phyloP scores from a whole-genome alignment of 2,329 filamentous ascomycete genomes.

The Clathrospora elynae region DNA sequence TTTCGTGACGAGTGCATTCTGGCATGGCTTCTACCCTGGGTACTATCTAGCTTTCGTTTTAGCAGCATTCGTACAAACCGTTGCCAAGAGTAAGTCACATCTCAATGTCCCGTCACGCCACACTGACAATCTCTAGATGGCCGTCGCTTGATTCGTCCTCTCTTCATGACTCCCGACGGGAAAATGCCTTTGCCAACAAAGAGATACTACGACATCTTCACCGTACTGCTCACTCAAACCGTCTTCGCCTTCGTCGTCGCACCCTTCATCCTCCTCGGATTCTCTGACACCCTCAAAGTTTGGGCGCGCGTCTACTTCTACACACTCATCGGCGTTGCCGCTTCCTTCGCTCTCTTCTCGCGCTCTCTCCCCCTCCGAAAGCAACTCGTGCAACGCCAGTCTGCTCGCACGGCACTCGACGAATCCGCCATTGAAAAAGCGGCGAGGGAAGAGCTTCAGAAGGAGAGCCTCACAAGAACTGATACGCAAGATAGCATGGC shows the following conservation, averaged over 20 bases:
- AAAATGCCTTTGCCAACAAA: constrained; percentile 64
- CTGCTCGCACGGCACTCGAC: constrained; percentile 29
- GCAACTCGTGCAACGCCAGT: constrained; percentile 47
- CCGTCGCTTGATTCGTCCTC: constrained; percentile 85
- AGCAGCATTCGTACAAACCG: constrained; percentile 88
- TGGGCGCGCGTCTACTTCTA: constrained; percentile 94
- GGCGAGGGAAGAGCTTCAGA: constrained; percentile 43
- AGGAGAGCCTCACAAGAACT: constrained; percentile 53
- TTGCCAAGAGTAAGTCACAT: constrained; percentile 79
- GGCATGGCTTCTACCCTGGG: constrained; percentile 97
- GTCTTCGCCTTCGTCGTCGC: constrained; percentile 80
- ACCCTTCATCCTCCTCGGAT: constrained; percentile 82
- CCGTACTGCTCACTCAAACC: constrained; percentile 77
- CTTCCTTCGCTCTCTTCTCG: constrained; percentile 75
- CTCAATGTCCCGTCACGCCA: background rate
- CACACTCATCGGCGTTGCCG: constrained; percentile 68
- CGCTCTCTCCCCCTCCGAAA: constrained; percentile 70
- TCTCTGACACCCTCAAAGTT: constrained; percentile 71
- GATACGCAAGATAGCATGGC: constrained; percentile 60
- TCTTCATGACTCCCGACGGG: constrained; percentile 83
- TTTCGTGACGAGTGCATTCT: constrained; percentile 91
- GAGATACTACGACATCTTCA: constrained; percentile 81
- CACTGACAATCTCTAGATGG: constrained; percentile 64
- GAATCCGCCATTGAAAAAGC: constrained; percentile 37
- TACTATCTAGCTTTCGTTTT: constrained; percentile 93